phyloP scores from a whole-genome alignment of 2,329 filamentous ascomycete genomes.

The Clarireedia paspali region DNA sequence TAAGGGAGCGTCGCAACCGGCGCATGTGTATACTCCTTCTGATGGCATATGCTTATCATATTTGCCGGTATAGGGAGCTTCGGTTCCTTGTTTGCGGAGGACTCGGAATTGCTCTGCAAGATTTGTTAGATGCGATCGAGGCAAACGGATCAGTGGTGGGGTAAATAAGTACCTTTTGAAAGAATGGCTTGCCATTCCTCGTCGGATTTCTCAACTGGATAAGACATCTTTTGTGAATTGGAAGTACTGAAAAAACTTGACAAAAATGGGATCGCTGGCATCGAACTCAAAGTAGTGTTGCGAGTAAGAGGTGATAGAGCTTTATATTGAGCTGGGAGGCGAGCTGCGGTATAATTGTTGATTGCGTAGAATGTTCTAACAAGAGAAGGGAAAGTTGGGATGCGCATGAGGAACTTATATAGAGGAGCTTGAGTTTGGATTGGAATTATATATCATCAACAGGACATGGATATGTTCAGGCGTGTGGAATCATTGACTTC shows the following conservation, averaged over 20 bases:
- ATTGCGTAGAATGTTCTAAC: slow-evolving; percentile 39
- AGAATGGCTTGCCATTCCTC: slow-evolving; percentile 88
- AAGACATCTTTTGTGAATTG: slow-evolving; percentile 53
- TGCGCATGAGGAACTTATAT: slow-evolving; percentile 39
- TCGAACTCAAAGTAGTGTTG: slow-evolving; percentile 45
- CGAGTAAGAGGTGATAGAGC: slow-evolving; percentile 30
- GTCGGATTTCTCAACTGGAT: slow-evolving; percentile 71
- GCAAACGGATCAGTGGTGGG: not conserved
- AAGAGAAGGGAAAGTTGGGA: slow-evolving; percentile 40
- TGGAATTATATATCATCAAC: not conserved
- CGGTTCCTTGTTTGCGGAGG: slow-evolving; percentile 86
- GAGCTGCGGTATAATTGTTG: slow-evolving; percentile 34
- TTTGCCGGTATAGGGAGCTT: slow-evolving; percentile 68
- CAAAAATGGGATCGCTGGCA: slow-evolving; percentile 73
- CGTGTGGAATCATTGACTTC: not conserved
- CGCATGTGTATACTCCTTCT: slow-evolving; percentile 77
- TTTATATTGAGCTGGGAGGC: slow-evolving; percentile 23
- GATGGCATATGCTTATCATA: slow-evolving; percentile 80
- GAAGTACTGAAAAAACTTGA: slow-evolving; percentile 62
- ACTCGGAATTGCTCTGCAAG: slow-evolving; percentile 84
- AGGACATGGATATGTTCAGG: not conserved
- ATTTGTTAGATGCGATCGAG: slow-evolving; percentile 27
- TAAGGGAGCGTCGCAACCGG: slow-evolving; percentile 76
- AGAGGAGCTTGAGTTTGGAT: slow-evolving; percentile 1
- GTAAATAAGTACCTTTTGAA: slow-evolving; percentile 47